Evolutionary conservation across 768 basidiomycete genomes (phyloP).

Genomic region (Xanthoconium stramineum): DNA sequence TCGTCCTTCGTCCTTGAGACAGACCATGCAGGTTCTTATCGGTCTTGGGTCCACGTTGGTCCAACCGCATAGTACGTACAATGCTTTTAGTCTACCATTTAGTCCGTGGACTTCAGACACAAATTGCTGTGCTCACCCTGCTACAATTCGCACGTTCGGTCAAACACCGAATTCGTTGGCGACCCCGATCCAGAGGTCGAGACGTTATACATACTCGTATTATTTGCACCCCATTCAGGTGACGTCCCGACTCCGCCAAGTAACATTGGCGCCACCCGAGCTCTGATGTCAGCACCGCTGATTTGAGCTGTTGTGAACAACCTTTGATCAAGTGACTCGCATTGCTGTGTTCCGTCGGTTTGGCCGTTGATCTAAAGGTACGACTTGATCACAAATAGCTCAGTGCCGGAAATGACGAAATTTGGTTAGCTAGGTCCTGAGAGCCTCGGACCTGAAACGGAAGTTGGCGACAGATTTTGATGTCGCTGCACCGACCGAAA

Average conservation of each 20-base stretch:
- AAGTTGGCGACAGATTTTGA: neutral
- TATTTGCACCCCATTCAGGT: neutral
- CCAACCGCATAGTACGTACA: slow-evolving; percentile 6
- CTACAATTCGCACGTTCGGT: slow-evolving; percentile 12
- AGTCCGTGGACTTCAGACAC: slow-evolving; percentile 13
- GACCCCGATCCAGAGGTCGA: neutral
- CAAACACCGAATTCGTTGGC: slow-evolving; percentile 2
- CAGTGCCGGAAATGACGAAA: slow-evolving; percentile 9
- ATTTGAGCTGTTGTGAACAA: neutral
- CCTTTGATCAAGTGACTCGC: slow-evolving; percentile 1
- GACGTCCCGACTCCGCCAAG: neutral
- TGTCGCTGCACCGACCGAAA: neutral
- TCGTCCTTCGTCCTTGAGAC: neutral
- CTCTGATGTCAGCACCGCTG: slow-evolving; percentile 3
- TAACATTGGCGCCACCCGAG: neutral
- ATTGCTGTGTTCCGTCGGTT: slow-evolving; percentile 19
- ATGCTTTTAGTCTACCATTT: neutral
- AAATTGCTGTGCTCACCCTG: slow-evolving; percentile 9
- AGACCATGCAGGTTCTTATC: slow-evolving; percentile 5
- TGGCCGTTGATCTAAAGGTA: slow-evolving; percentile 9
- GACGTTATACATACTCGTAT: neutral
- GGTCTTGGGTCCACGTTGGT: slow-evolving; percentile 1
- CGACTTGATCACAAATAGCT: neutral
- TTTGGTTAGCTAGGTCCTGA: neutral
- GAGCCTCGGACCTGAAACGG: slow-evolving; percentile 5